Base-by-base conservation (phyloP, 331 rosid genomes). In the Cucumis variabilis region DNA sequence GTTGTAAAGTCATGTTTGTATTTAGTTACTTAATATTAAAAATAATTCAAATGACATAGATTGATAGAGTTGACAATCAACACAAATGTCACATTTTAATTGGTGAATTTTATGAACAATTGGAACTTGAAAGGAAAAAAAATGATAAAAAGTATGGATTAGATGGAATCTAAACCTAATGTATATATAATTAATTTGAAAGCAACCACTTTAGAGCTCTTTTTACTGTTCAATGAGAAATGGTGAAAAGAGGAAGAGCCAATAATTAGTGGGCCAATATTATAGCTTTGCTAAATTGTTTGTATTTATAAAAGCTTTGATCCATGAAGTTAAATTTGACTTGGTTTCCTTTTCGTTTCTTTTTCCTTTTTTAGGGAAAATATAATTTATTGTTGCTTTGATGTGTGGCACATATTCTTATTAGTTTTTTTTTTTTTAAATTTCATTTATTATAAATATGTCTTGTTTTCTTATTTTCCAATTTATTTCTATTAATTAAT, bases 211-310 rank as follows among this genome's bases (percentile, higher is more conserved):
- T 37, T 37, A 37, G 41, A 41, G 46, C 41, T 24, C 83, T 50
- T 78, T 2, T 50, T 15, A 41, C 20, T 74, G 80, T 74, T 41
- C 80, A 37, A 74, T 19, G 27, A 74, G 27, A 74, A 37, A 30
- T 73, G 14, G 24, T 72, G 50, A 9, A 73, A 33, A 19, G 51
- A 14, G 44, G 17, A 44, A 20, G 58, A 5, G 14, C 27, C 84
- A 79, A 53, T 79, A 79, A 53, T 79, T 79, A 53, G 67, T 79
- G 84, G 84, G 84, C 84, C 84, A 79, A 78, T 44, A 44, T 8
- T 44, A 50, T 27, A 79, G 19, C 16, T 78, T 78, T 78, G 33
- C 41, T 51, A 51, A 25, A 25, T 25, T 51, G 16, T 79, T 53
- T 50, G 44, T 79, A 79, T 79, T 53, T 79, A 58, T 58, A 58